Evolutionary conservation across 345 rosid species (phyloP).

Genomic region (Garcia nutans): DNA sequence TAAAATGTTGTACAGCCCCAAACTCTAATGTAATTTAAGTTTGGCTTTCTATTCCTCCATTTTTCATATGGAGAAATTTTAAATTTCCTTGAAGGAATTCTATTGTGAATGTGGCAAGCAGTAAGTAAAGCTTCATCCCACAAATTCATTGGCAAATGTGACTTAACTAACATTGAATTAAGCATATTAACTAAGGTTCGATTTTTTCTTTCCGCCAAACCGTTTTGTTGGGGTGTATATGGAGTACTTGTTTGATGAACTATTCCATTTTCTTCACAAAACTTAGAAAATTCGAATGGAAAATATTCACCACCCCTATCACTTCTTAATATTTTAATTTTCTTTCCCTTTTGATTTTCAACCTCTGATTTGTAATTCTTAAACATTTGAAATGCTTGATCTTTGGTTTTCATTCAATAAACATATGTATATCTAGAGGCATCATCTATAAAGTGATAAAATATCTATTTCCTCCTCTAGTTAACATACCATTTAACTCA

Average conservation of each 20-base stretch:
- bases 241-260: background rate
- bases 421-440: background rate
- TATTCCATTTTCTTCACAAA: background rate
- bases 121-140: background rate
- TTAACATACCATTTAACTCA: background rate
- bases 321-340: no score
- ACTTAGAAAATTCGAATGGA: no score
- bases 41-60: background rate
- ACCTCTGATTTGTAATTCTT: background rate
- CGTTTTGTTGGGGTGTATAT: constrained; percentile 5
- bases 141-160: background rate
- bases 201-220: background rate
- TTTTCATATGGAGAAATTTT: constrained; percentile 6
- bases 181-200: background rate
- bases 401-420: background rate
- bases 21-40: constrained; percentile 7
- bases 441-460: background rate
- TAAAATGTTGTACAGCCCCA: background rate
- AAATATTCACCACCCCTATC: no score
- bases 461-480: background rate
- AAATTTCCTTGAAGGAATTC: background rate
- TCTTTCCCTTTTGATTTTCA: background rate
- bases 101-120: background rate
- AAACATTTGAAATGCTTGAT: background rate
- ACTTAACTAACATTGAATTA: background rate